These are phyloP conservation scores for Poronia punctata DNA, from an alignment of 495 filamentous ascomycete species.

Conservation along the genomic window DNA sequence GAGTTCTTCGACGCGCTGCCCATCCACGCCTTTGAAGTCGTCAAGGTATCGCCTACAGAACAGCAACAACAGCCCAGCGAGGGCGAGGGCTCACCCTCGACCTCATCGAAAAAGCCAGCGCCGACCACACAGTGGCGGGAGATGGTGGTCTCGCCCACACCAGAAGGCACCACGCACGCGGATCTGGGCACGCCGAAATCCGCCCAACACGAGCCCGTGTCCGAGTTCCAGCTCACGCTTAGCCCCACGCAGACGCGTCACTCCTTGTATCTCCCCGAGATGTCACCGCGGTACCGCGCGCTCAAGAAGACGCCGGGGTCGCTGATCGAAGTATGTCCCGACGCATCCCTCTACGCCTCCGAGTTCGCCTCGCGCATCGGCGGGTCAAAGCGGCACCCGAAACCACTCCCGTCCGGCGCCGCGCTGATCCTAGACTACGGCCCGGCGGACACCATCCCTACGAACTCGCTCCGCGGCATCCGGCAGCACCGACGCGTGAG, in stretches of 20 bases:
- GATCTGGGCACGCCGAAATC: constrained; percentile 45
- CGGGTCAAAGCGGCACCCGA: constrained; percentile 49
- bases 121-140: constrained; percentile 76
- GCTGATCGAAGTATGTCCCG: constrained; percentile 83
- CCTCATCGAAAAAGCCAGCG: constrained; percentile 33
- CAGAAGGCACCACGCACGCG: constrained; percentile 39
- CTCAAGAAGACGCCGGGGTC: constrained; percentile 55
- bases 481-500: constrained; percentile 61
- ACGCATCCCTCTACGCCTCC: constrained; percentile 67
- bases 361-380: constrained; percentile 81
- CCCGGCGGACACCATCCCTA: constrained; percentile 65
- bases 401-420: constrained; percentile 63
- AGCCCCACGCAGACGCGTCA: constrained; percentile 69
- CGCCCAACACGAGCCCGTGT: constrained; percentile 43
- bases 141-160: constrained; percentile 69
- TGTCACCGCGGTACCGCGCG: constrained; percentile 72
- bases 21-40: constrained; percentile 86
- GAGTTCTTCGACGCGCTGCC: constrained; percentile 99
- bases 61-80: constrained; percentile 31
- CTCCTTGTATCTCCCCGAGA: constrained; percentile 73
- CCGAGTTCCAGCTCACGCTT: constrained; percentile 80
- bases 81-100: constrained; percentile 17
- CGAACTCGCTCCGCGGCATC: constrained; percentile 85
- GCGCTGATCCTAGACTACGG: constrained; percentile 95
- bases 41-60: constrained; percentile 42